These are phyloP conservation scores for Sanghuangporus weigelae DNA, from an alignment of 1,284 basidiomycete species.

Conservation along the genomic window DNA sequence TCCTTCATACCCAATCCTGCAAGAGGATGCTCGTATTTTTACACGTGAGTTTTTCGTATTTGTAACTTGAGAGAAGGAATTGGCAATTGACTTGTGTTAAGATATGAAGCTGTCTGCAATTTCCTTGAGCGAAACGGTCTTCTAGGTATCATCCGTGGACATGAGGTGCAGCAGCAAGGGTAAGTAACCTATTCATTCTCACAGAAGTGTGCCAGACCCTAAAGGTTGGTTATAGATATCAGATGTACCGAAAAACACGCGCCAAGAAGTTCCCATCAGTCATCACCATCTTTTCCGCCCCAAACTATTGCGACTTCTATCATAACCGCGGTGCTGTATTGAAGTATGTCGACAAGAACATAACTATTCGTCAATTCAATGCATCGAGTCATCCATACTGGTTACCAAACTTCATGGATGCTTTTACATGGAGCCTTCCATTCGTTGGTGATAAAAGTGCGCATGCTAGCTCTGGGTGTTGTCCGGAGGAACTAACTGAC, in stretches of 20 bases:
- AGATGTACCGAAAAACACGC: slow-evolving; percentile 92
- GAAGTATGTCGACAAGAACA: slow-evolving; percentile 97
- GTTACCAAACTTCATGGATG: slow-evolving; percentile 99
- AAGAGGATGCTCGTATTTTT: slow-evolving; percentile 93
- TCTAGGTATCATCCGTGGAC: slow-evolving; percentile 92
- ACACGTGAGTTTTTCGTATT: slow-evolving; percentile 58
- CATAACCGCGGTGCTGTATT: slow-evolving; percentile 95
- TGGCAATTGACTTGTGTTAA: slow-evolving; percentile 27
- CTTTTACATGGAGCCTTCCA: slow-evolving; percentile 97
- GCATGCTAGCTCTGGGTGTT: slow-evolving; percentile 25
- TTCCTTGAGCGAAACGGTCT: slow-evolving; percentile 93
- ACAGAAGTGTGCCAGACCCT: neutral
- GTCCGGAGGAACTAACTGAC: neutral
- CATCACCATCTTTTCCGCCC: slow-evolving; percentile 95
- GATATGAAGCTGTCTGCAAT: slow-evolving; percentile 89
- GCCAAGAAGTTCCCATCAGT: slow-evolving; percentile 90
- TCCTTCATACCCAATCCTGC: slow-evolving; percentile 85
- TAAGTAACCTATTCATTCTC: slow-evolving; percentile 30
- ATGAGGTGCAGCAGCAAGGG: slow-evolving; percentile 98
- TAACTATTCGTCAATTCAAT: slow-evolving; percentile 97
- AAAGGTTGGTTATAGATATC: slow-evolving; percentile 50
- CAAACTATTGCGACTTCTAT: slow-evolving; percentile 95
- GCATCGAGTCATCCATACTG: slow-evolving; percentile 87
- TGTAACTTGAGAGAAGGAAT: neutral
- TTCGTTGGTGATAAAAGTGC: slow-evolving; percentile 97